phyloP scores from a whole-genome alignment of 371 early-diverging fungal species.

The Mucor plumbeus region DNA sequence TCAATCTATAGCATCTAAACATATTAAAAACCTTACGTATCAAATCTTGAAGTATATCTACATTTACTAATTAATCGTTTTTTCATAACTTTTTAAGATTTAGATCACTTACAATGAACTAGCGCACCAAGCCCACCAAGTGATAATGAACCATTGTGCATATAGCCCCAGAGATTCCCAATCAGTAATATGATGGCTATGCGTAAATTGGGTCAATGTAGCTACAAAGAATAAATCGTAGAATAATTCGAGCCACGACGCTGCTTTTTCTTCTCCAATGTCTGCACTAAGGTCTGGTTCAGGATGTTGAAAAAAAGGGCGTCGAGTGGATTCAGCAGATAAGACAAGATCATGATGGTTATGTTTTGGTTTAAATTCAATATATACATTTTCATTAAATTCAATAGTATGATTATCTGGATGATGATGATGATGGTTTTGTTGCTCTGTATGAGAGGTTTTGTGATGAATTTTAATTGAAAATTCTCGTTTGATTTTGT shows the following conservation, averaged over 20 bases:
- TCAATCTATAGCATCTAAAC: not conserved
- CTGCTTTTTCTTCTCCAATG: constrained; percentile 57
- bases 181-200: constrained; percentile 62
- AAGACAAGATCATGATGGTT: constrained; percentile 19
- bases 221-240: constrained; percentile 67
- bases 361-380: constrained; percentile 52
- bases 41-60: constrained; percentile 62
- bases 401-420: constrained; percentile 44
- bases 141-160: constrained; percentile 62
- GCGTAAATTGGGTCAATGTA: constrained; percentile 63
- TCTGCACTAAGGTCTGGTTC: constrained; percentile 58
- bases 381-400: constrained; percentile 48
- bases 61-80: not conserved
- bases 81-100: too few relatives aligned
- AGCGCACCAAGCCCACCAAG: constrained; percentile 66
- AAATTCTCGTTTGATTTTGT: constrained; percentile 58
- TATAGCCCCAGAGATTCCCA: constrained; percentile 58
- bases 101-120: constrained; percentile 45
- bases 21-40: constrained; percentile 52
- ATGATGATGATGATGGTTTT: constrained; percentile 1
- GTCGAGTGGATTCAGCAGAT: constrained; percentile 36
- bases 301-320: constrained; percentile 55
- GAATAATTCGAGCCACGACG: constrained; percentile 61
- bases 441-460: constrained; percentile 24
- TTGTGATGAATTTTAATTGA: constrained; percentile 60